phyloP scores from a whole-genome alignment of 2,329 filamentous ascomycete genomes.

The Cryphonectria nitschkei region DNA sequence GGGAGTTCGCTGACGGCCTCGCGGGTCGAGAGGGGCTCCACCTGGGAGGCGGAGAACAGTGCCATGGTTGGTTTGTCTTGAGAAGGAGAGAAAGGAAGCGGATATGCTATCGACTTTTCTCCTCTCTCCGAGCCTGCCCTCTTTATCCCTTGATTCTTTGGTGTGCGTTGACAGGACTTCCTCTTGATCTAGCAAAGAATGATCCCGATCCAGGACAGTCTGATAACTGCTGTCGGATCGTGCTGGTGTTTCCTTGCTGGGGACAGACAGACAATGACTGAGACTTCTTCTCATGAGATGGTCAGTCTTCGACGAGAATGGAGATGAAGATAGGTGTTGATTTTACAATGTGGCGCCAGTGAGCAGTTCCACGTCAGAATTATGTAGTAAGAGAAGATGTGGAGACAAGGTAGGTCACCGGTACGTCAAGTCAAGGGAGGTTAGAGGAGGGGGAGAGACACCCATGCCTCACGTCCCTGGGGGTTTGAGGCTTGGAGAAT shows the following conservation, averaged over 20 bases:
- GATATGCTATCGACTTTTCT: background rate
- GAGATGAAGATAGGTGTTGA: background rate
- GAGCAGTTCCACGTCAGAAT: background rate
- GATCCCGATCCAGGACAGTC: conserved; percentile 11
- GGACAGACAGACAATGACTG: background rate
- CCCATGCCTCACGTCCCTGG: background rate
- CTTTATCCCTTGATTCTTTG: background rate
- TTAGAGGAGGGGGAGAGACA: background rate
- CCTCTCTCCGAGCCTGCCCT: background rate
- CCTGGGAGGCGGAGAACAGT: conserved; percentile 12
- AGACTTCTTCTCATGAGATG: background rate
- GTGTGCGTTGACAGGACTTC: background rate
- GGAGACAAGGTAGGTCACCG: conserved; percentile 17
- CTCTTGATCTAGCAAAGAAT: background rate
- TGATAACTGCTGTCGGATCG: conserved; percentile 22
- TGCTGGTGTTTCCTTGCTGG: background rate
- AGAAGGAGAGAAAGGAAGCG: background rate
- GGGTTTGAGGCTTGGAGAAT: background rate
- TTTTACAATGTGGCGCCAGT: background rate
- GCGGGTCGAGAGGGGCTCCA: background rate
- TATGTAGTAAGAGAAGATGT: background rate
- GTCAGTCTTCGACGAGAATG: background rate
- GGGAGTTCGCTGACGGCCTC: conserved; percentile 1
- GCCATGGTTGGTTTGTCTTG: conserved; percentile 9
- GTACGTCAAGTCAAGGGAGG: conserved; percentile 19